Percentiles rank a stretch among this genome's conserved stretches.
These are phyloP conservation scores for Ophiostoma montium DNA, from an alignment of 2,329 filamentous ascomycete genomes.

Conservation along the genomic window DNA sequence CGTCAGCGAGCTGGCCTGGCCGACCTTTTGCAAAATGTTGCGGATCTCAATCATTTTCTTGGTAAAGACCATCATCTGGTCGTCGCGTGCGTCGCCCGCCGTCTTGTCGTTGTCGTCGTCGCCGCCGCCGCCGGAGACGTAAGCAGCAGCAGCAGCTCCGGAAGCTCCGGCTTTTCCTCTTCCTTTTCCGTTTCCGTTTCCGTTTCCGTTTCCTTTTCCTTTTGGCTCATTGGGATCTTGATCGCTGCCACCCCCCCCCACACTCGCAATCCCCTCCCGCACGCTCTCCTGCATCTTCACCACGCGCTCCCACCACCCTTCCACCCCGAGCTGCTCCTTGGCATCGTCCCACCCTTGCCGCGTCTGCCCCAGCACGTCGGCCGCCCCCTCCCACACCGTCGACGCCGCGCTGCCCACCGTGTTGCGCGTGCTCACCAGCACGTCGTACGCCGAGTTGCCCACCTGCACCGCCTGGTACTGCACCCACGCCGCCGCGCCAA, in stretches of 20 bases:
- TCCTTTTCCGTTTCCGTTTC: too few species aligned
- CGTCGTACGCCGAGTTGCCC: slow-evolving; percentile 61
- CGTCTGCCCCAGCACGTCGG: slow-evolving; percentile 65
- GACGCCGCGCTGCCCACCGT: slow-evolving; percentile 55
- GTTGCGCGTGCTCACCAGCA: slow-evolving; percentile 61
- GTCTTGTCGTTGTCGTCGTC: slow-evolving; percentile 4
- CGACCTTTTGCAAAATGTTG: slow-evolving; percentile 78
- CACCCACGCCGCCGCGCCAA: slow-evolving; percentile 79
- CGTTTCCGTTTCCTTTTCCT: too few species aligned
- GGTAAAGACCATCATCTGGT: slow-evolving; percentile 98
- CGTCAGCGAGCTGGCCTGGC: slow-evolving; percentile 76
- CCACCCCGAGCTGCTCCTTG: slow-evolving; percentile 56
- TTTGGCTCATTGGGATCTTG: too few species aligned
- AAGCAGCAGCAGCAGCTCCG: slow-evolving; percentile 46
- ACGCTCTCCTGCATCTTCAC: slow-evolving; percentile 47
- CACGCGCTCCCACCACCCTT: slow-evolving; percentile 68
- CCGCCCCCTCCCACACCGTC: slow-evolving; percentile 55
- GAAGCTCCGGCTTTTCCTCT: slow-evolving; percentile 43
- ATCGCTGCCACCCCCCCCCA: slow-evolving; percentile 31
- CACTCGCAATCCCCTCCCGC: slow-evolving; percentile 26
- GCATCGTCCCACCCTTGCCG: slow-evolving; percentile 69
- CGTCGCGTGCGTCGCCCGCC: slow-evolving; percentile 53
- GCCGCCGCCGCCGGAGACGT: slow-evolving; percentile 53
- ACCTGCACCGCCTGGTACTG: slow-evolving; percentile 90
- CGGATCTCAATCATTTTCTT: slow-evolving; percentile 99